Evolutionary conservation across 164 flowering plant species (phyloP).

Genomic region (Chloranthus sessilifolius): DNA sequence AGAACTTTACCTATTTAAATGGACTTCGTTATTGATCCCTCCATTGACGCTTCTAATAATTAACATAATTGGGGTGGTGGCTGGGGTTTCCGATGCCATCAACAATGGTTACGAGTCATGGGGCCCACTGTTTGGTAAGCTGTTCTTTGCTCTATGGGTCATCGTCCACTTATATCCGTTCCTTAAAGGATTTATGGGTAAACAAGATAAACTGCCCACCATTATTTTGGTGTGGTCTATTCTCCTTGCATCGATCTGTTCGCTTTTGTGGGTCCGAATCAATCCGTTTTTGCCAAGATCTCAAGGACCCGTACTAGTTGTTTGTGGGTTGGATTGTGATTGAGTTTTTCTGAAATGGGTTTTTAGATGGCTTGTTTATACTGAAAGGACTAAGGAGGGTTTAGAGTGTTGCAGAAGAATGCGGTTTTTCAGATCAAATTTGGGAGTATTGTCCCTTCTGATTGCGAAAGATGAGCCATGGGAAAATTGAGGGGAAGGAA

Average conservation of each 20-base stretch:
- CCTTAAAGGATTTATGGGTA: constrained; percentile 72
- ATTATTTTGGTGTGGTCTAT: constrained; percentile 70
- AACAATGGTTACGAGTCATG: constrained; percentile 69
- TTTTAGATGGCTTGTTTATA: background rate
- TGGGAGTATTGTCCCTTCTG: background rate
- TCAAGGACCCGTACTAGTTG: constrained; percentile 49
- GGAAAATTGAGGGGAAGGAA: too few species aligned
- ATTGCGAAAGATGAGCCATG: background rate
- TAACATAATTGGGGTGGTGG: constrained; percentile 59
- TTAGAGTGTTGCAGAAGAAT: constrained; percentile 11
- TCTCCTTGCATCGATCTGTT: constrained; percentile 62
- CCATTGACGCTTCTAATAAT: constrained; percentile 59
- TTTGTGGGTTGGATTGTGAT: constrained; percentile 67
- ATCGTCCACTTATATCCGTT: constrained; percentile 78
- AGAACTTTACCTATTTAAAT: constrained; percentile 69
- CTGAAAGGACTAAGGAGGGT: constrained; percentile 7
- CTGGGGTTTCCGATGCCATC: constrained; percentile 64
- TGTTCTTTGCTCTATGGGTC: constrained; percentile 77
- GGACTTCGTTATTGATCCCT: constrained; percentile 68
- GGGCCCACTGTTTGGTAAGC: constrained; percentile 71
- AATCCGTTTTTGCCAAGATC: constrained; percentile 47
- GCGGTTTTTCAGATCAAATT: constrained; percentile 6
- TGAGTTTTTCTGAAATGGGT: too few species aligned
- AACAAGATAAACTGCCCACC: constrained; percentile 58
- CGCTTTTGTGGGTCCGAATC: constrained; percentile 66